Evolutionary conservation across 2,329 filamentous ascomycete species (phyloP).

Genomic region (Penicillium sp.): DNA sequence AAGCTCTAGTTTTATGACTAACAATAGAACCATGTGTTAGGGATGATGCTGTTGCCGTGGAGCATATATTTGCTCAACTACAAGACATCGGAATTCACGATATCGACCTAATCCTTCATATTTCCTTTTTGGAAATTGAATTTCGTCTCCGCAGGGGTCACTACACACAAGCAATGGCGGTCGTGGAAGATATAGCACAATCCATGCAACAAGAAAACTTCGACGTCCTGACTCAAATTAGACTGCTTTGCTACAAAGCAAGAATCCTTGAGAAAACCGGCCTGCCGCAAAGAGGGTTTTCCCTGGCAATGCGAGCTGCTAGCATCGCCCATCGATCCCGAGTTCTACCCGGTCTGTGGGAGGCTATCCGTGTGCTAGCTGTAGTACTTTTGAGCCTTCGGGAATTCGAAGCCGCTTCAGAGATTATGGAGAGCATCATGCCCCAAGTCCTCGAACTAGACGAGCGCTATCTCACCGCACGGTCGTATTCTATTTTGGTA

Average conservation of each 20-base stretch:
- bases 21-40: conserved; percentile 29
- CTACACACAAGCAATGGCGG: conserved; percentile 50
- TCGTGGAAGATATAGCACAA: conserved; percentile 51
- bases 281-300: conserved; percentile 70
- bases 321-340: conserved; percentile 67
- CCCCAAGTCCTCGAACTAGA: conserved; percentile 73
- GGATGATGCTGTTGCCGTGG: conserved; percentile 54
- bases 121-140: conserved; percentile 59
- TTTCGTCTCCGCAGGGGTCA: conserved; percentile 53
- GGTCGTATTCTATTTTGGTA: conserved; percentile 65
- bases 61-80: conserved; percentile 56
- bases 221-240: conserved; percentile 65
- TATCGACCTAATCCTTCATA: conserved; percentile 56
- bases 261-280: conserved; percentile 65
- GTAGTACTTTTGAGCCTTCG: conserved; percentile 65
- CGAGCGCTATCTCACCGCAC: conserved; percentile 59
- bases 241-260: conserved; percentile 69
- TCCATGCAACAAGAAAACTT: conserved; percentile 52
- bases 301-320: conserved; percentile 69
- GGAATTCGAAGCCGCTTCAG: conserved; percentile 65
- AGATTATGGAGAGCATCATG: conserved; percentile 64
- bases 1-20: neutral
- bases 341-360: conserved; percentile 68
- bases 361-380: conserved; percentile 63
- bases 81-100: conserved; percentile 51